These are phyloP conservation scores for Adansonia digitata DNA, from an alignment of 345 rosid genomes.

Conservation along the genomic window DNA sequence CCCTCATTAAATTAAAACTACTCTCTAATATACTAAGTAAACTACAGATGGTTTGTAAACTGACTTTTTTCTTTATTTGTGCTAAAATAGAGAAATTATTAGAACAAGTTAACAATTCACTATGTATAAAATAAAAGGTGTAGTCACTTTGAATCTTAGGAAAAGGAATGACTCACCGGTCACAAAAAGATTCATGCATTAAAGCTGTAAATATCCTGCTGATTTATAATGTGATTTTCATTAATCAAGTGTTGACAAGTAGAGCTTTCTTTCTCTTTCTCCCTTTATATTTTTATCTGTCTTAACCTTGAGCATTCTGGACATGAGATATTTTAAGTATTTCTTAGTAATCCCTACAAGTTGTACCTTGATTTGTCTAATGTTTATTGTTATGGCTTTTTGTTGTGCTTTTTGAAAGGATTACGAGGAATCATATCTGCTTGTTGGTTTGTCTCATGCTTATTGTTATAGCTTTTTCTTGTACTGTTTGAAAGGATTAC, in stretches of 20 bases:
- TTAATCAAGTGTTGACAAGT: background rate
- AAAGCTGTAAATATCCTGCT: background rate
- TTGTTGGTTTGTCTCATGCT: background rate
- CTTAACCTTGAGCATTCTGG: background rate
- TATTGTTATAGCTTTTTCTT: background rate
- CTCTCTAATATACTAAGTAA: background rate
- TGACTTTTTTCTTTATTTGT: background rate
- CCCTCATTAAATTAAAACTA: background rate
- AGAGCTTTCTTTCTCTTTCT: background rate
- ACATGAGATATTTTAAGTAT: background rate
- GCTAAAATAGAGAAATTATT: background rate
- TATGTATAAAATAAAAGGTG: background rate
- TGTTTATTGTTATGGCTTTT: background rate
- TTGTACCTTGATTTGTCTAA: background rate
- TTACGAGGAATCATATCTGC: no score
- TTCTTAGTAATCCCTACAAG: background rate
- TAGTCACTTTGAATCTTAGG: background rate
- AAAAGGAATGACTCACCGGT: background rate
- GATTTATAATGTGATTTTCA: background rate
- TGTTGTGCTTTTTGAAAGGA: background rate
- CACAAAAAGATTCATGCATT: background rate
- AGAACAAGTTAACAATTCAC: background rate
- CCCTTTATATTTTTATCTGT: background rate
- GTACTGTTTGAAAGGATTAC: background rate
- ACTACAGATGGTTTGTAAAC: background rate